phyloP scores from a whole-genome alignment of 495 filamentous ascomycete species.

The Neurospora sp. region DNA sequence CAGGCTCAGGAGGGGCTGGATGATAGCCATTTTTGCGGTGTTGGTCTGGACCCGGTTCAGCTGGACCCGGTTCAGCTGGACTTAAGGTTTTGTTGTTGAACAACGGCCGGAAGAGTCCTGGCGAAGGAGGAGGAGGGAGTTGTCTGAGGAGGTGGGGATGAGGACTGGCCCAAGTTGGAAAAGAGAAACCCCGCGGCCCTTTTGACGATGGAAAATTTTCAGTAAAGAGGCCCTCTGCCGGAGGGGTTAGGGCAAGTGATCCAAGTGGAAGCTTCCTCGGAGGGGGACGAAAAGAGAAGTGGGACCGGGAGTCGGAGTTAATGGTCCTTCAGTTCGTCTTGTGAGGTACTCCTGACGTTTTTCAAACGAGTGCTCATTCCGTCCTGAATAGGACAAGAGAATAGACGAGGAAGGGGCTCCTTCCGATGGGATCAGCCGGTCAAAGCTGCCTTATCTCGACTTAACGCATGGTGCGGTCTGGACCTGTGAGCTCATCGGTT shows the following conservation, averaged over 20 bases:
- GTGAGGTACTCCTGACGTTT: not conserved
- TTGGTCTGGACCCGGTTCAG: not conserved
- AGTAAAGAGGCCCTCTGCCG: not conserved
- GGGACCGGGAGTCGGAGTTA: not conserved
- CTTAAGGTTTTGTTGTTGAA: not conserved
- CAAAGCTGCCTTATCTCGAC: not conserved
- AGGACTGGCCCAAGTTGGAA: not conserved
- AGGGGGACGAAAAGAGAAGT: not conserved
- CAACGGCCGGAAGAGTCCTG: not conserved
- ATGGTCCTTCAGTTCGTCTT: not conserved
- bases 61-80: not conserved
- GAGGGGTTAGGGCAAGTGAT: not conserved
- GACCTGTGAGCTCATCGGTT: not conserved
- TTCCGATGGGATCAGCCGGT: not conserved
- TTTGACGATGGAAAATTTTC: not conserved
- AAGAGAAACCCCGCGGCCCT: not conserved
- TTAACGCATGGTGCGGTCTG: not conserved
- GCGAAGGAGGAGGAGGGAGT: not conserved
- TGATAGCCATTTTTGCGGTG: slow-evolving; percentile 32
- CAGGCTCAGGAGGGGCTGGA: slow-evolving; percentile 39
- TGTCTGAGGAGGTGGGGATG: not conserved
- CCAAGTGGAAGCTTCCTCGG: not conserved
- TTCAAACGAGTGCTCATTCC: not conserved
- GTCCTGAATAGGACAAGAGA: not conserved
- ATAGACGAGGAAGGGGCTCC: not conserved